A percentile compares a stretch with the other conserved stretches of the same genome.
Conservation (phyloP, 2,329 filamentous ascomycete genomes). For the Penicillium psychrosexuale region DNA sequence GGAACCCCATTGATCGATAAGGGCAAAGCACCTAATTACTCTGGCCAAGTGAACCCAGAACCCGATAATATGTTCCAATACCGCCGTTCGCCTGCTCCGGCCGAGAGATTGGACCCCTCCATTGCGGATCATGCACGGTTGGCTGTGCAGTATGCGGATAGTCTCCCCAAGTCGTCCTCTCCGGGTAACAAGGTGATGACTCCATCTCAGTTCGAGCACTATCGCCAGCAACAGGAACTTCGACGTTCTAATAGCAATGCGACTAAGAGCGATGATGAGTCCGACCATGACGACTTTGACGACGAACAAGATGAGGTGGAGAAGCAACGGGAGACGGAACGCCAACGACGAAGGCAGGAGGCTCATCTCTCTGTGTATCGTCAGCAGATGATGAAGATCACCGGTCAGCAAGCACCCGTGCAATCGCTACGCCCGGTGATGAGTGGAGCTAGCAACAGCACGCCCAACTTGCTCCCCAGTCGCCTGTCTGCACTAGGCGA, state of each 20-base stretch:
- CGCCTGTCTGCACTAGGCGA: conserved; percentile 37
- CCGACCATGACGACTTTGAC: conserved; percentile 64
- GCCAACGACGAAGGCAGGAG: conserved; percentile 81
- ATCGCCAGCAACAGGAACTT: conserved; percentile 66
- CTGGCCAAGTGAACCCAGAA: conserved; percentile 11
- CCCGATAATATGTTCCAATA: conserved; percentile 15
- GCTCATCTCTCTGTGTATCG: conserved; percentile 86
- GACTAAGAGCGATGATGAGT: conserved; percentile 49
- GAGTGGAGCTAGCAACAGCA: conserved; percentile 57
- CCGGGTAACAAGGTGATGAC: conserved; percentile 79
- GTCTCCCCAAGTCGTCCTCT: conserved; percentile 33
- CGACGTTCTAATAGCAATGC: conserved; percentile 55
- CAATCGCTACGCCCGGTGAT: conserved; percentile 54
- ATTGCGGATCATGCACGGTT: conserved; percentile 46
- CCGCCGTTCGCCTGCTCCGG: conserved; percentile 12
- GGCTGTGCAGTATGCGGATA: conserved; percentile 46
- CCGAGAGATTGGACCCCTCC: conserved; percentile 25
- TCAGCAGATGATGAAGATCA: conserved; percentile 96
- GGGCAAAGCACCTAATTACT: conserved; percentile 11
- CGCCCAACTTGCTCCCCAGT: conserved; percentile 54
- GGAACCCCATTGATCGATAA: conserved; percentile 30
- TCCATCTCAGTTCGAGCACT: conserved; percentile 78
- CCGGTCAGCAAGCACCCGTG: conserved; percentile 63
- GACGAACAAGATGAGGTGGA: conserved; percentile 78
- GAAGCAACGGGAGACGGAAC: conserved; percentile 67